phyloP scores from a whole-genome alignment of 2,329 filamentous ascomycete genomes.

The Pyricularia pennisetigena region DNA sequence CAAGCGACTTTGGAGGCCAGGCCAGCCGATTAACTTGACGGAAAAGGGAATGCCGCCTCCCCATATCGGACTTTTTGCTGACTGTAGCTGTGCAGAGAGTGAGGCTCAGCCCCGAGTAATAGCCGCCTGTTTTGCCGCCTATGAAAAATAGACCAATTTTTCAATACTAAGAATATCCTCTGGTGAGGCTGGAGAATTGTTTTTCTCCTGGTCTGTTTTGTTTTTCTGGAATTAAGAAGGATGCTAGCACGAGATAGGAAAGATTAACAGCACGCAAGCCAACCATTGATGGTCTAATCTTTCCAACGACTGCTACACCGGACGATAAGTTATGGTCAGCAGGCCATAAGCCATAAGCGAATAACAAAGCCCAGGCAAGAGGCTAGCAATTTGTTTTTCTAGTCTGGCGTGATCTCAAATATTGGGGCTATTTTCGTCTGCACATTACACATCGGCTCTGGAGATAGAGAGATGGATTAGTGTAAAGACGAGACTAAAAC shows the following conservation, averaged over 20 bases:
- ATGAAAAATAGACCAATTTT: not conserved
- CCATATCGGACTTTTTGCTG: not conserved
- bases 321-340: not conserved
- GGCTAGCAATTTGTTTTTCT: not conserved
- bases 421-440: not conserved
- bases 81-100: not conserved
- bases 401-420: not conserved
- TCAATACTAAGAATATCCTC: not conserved
- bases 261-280: not conserved
- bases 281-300: not conserved
- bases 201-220: not conserved
- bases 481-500: not conserved
- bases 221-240: not conserved
- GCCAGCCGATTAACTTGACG: not conserved
- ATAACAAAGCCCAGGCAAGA: not conserved
- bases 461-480: not conserved
- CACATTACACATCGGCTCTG: not conserved
- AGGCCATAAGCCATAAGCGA: not conserved
- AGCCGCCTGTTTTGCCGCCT: not conserved
- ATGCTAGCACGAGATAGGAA: not conserved
- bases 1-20: not conserved
- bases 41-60: not conserved
- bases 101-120: not conserved
- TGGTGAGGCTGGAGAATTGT: not conserved
- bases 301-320: not conserved